Conservation (phyloP, 2,329 filamentous ascomycete species). For the Cadophora malorum region DNA sequence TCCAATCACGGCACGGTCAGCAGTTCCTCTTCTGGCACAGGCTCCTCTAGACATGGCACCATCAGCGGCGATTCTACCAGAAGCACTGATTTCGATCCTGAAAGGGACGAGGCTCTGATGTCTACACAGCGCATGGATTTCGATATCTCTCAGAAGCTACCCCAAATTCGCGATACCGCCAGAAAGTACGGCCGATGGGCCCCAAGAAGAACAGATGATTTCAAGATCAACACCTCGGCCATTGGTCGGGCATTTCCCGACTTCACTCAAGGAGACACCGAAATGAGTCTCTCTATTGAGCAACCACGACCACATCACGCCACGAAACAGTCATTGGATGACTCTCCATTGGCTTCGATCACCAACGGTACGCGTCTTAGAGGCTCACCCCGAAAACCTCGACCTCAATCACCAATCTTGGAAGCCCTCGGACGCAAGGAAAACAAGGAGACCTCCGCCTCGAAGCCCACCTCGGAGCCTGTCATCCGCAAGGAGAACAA, state of each 20-base stretch:
- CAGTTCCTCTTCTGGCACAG: conserved; percentile 34
- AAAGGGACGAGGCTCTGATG: conserved; percentile 37
- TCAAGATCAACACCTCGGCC: conserved; percentile 51
- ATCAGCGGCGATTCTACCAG: conserved; percentile 38
- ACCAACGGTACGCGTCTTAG: neutral
- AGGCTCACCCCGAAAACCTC: conserved; percentile 15
- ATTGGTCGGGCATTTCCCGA: conserved; percentile 54
- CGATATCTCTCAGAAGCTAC: conserved; percentile 35
- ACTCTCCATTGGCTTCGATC: neutral
- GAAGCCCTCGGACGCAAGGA: conserved; percentile 7
- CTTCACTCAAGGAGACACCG: conserved; percentile 47
- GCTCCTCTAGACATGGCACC: conserved; percentile 44
- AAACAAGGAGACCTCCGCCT: neutral
- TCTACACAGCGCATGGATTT: conserved; percentile 35
- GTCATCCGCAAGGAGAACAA: neutral
- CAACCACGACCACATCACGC: conserved; percentile 9
- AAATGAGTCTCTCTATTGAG: conserved; percentile 21
- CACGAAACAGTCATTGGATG: neutral
- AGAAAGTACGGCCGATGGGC: conserved; percentile 45
- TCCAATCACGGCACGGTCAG: conserved; percentile 8
- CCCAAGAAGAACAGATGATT: conserved; percentile 45
- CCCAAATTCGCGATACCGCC: conserved; percentile 44
- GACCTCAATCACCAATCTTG: conserved; percentile 18
- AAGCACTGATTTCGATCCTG: conserved; percentile 29
- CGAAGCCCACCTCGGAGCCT: neutral